Base-by-base conservation (phyloP, 1,284 basidiomycete species). In the Cutaneotrichosporon arboriforme region DNA sequence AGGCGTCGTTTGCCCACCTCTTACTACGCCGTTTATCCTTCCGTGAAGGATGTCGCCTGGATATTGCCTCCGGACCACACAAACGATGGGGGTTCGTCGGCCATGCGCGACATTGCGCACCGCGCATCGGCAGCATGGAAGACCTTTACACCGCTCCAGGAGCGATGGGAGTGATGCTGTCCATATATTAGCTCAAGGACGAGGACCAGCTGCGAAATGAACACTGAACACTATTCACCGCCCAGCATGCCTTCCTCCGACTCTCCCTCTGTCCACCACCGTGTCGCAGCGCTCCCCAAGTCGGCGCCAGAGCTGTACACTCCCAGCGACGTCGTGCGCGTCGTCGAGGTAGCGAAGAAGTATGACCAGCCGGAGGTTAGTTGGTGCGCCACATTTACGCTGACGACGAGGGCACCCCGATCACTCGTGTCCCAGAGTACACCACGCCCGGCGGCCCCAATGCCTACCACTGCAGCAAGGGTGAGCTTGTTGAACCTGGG, bases 291-390 rank as follows among this genome's bases (percentile, higher is more conserved):
- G 5, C 55, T 57, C 18, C 55, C 55, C 4, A 26, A 31, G 10
- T 47, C 47, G 5, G n/a, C 22, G 12, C 46, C 47, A 3, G 43
- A 55, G 35, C 36, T 58, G 38, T 61, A 44, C 44, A 47, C 52
- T 15, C 20, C 36, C 14, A 50, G 47, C 34, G 45, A 61, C 37
- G 45, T 46, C n/a, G 47, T 70, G 49, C 64, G 63, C 42, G 57
- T 67, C 21, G 63, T 66, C 41, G 68, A 62, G 36, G 68, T 67
- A 12, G 66, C 65, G 2, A 62, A 64, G 48, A 70, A 68, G 54
- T 70, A 68, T 40, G 36, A 47, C 40, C 39, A 38, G 26, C 45
- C 49, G 4, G 60, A 63, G n/a, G 66, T 68, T 36, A 52, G 66
- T 39, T 8, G 7, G 8, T 21, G 12, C 8, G 34, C 17, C 5